Evolutionary conservation across 495 filamentous ascomycete species (phyloP).

Genomic region (Talaromyces liani): DNA sequence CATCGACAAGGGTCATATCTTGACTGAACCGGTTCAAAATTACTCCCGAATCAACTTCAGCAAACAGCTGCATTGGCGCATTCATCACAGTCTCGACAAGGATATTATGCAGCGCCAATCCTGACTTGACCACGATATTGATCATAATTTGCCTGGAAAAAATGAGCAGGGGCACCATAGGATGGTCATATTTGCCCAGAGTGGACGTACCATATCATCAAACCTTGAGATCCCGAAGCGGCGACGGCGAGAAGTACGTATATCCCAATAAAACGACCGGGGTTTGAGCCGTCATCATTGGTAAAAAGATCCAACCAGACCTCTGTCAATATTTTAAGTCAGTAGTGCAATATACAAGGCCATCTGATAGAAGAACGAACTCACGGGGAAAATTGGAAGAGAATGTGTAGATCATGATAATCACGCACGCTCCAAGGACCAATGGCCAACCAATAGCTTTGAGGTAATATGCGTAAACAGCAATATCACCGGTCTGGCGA

Average conservation of each 20-base stretch:
- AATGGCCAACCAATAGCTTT: slow-evolving; percentile 9
- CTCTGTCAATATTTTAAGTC: neutral
- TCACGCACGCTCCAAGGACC: neutral
- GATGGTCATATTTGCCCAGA: slow-evolving; percentile 12
- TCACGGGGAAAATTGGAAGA: neutral
- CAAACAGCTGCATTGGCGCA: slow-evolving; percentile 25
- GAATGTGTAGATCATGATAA: neutral
- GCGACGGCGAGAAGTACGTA: slow-evolving; percentile 18
- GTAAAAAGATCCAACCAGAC: slow-evolving; percentile 3
- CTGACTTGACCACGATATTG: slow-evolving; percentile 23
- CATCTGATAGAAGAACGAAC: neutral
- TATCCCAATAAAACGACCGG: slow-evolving; percentile 15
- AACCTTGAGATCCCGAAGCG: slow-evolving; percentile 17
- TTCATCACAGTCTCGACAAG: slow-evolving; percentile 24
- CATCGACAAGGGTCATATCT: slow-evolving; percentile 33
- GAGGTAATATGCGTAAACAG: slow-evolving; percentile 25
- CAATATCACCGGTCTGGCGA: slow-evolving; percentile 26
- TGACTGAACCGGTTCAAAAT: slow-evolving; percentile 34
- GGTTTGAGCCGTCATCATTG: neutral
- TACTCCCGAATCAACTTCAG: slow-evolving; percentile 14
- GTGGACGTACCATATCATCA: slow-evolving; percentile 20
- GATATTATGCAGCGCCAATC: slow-evolving; percentile 13
- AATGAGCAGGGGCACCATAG: neutral
- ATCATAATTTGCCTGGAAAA: slow-evolving; percentile 14
- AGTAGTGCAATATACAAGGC: neutral